Conservation (phyloP, 306 rosid genomes). For the Vigna mungo region DNA sequence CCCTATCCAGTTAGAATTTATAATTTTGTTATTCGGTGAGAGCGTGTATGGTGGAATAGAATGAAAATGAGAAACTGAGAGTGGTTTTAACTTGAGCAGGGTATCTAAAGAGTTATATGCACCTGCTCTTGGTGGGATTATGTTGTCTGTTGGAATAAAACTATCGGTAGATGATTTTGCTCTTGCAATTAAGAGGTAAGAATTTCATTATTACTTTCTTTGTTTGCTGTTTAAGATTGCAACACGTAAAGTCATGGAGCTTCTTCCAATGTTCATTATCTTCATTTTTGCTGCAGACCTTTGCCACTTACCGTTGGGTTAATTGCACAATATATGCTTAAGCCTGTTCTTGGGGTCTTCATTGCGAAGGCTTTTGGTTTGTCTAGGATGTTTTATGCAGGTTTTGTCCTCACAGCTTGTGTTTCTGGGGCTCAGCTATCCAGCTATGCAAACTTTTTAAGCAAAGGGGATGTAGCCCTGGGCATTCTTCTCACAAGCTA, state of each 20-base stretch:
- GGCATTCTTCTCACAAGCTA: conserved; percentile 94
- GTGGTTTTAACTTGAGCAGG: conserved; percentile 62
- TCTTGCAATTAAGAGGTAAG: conserved; percentile 85
- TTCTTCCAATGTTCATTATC: conserved; percentile 46
- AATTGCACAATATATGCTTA: conserved; percentile 77
- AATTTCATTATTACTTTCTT: conserved; percentile 27
- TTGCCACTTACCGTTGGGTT: conserved; percentile 86
- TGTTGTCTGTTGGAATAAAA: conserved; percentile 92
- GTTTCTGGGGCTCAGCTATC: conserved; percentile 98
- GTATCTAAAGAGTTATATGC: conserved; percentile 94
- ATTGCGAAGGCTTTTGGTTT: conserved; percentile 78
- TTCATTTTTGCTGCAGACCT: conserved; percentile 73
- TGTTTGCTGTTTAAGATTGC: conserved; percentile 24
- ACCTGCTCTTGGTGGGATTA: conserved; percentile 99
- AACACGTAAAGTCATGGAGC: conserved; percentile 36
- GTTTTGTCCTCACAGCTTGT: conserved; percentile 90
- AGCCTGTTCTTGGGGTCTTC: conserved; percentile 83
- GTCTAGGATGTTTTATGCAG: conserved; percentile 77
- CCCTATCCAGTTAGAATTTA: conserved; percentile 3
- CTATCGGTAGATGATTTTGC: conserved; percentile 91
- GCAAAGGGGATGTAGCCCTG: conserved; percentile 95
- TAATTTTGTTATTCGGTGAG: conserved; percentile 13
- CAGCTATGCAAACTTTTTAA: conserved; percentile 88
- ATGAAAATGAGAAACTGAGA: conserved; percentile 39
- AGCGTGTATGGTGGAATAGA: neutral